A percentile compares a stretch with the other conserved stretches of the same genome.
Evolutionary conservation across 169 alveolate species (phyloP).

Genomic region (Plasmodium relictum): DNA sequence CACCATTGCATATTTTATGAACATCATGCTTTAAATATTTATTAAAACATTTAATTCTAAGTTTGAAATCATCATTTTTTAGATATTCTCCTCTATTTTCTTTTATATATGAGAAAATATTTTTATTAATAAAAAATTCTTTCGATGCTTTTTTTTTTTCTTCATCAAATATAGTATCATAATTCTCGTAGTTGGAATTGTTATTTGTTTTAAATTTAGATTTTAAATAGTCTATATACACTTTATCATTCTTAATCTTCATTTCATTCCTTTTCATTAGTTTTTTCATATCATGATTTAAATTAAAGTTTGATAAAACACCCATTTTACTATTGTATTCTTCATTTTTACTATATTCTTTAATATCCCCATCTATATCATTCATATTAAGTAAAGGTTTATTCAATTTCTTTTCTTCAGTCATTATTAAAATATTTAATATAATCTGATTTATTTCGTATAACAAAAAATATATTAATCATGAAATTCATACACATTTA

Average conservation of each 20-base stretch:
- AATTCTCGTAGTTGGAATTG: conserved; percentile 5
- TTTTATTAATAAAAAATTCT: conserved; percentile 31
- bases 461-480: too few relatives aligned
- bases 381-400: conserved; percentile 53
- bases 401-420: conserved; percentile 44
- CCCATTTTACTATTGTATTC: conserved; percentile 4
- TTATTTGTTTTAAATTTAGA: conserved; percentile 53
- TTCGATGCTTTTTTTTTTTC: conserved; percentile 26
- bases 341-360: conserved; percentile 19
- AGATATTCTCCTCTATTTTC: conserved; percentile 33
- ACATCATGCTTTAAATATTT: conserved; percentile 74
- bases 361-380: conserved; percentile 39
- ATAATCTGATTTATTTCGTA: too few relatives aligned
- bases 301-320: conserved; percentile 9
- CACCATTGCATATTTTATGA: conserved; percentile 75
- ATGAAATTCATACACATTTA: not conserved
- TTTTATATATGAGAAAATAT: conserved; percentile 19
- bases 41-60: conserved; percentile 71
- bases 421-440: conserved; percentile 17
- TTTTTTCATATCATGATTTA: conserved; percentile 48
- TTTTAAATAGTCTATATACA: conserved; percentile 37
- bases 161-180: conserved; percentile 32
- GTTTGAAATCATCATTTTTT: conserved; percentile 45
- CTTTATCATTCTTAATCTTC: conserved; percentile 35
- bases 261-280: conserved; percentile 37